Percentiles rank a stretch among this genome's conserved stretches.
Conservation (phyloP, 352 stramenopile genomes). For the Phytopythium litorale region DNA sequence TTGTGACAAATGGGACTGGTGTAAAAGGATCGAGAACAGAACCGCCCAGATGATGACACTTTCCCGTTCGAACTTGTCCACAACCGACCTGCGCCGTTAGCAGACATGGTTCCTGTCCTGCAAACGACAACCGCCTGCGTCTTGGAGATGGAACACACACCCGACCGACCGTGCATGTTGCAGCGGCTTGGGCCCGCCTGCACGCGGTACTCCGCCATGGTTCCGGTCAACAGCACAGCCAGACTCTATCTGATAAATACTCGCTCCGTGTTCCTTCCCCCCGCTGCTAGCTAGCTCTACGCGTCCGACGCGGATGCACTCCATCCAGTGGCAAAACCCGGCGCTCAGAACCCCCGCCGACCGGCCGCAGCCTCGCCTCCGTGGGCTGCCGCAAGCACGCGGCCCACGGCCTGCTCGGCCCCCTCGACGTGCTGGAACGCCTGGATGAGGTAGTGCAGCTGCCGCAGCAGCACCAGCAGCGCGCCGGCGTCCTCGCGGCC, state of each 20-base stretch:
- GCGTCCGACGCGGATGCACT: background rate
- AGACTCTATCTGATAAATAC: slow-evolving; percentile 7
- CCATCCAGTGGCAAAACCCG: background rate
- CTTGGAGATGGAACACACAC: too few species aligned
- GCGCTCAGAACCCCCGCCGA: slow-evolving; percentile 1
- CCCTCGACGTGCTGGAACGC: slow-evolving; percentile 72
- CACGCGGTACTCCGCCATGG: too few species aligned
- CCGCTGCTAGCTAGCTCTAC: slow-evolving; percentile 1
- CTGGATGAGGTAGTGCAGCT: slow-evolving; percentile 71
- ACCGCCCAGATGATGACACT: too few species aligned
- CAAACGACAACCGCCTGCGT: too few species aligned
- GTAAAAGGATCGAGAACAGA: too few species aligned
- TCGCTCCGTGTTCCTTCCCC: slow-evolving; percentile 1
- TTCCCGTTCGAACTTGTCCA: too few species aligned
- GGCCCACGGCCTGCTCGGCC: slow-evolving; percentile 51
- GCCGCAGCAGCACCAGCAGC: slow-evolving; percentile 53
- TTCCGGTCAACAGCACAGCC: too few species aligned
- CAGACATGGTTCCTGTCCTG: too few species aligned
- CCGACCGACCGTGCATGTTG: too few species aligned
- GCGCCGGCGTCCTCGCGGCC: slow-evolving; percentile 33
- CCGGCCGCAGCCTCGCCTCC: slow-evolving; percentile 6
- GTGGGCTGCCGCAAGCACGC: slow-evolving; percentile 49
- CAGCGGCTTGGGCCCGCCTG: too few species aligned
- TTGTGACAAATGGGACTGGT: too few species aligned
- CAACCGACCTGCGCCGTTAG: too few species aligned